phyloP scores from a whole-genome alignment of 2,329 filamentous ascomycete species.

The Venturia nashicola region DNA sequence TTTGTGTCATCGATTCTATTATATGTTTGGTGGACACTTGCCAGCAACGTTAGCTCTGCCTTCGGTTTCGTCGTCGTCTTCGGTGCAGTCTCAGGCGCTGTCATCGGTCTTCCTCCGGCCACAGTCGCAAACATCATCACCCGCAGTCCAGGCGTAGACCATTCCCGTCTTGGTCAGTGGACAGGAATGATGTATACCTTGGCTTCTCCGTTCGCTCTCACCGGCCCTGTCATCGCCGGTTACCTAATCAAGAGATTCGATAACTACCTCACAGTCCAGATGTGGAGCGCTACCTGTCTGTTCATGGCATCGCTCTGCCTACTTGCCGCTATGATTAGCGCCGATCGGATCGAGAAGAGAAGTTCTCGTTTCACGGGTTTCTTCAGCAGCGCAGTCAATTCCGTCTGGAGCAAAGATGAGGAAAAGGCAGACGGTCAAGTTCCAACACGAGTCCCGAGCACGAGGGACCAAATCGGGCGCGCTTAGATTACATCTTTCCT shows the following conservation, averaged over 20 bases:
- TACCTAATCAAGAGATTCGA: constrained; percentile 30
- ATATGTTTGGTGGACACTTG: constrained; percentile 31
- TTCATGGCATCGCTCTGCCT: constrained; percentile 30
- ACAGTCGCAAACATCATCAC: constrained; percentile 28
- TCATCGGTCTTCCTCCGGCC: constrained; percentile 38
- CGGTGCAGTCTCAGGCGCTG: constrained; percentile 35
- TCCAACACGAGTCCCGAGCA: background rate
- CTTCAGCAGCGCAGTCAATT: background rate
- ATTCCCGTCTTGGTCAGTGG: constrained; percentile 37
- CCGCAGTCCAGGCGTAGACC: constrained; percentile 14
- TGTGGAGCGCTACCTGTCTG: constrained; percentile 33
- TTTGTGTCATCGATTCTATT: constrained; percentile 29
- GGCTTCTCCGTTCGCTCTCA: constrained; percentile 31
- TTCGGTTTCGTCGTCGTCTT: constrained; percentile 37
- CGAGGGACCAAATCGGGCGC: background rate
- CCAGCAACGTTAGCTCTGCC: constrained; percentile 24
- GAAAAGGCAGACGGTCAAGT: background rate
- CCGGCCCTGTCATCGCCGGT: constrained; percentile 36
- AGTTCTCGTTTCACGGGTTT: background rate
- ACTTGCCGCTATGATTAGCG: constrained; percentile 11
- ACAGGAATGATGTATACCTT: constrained; percentile 40
- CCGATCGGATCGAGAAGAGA: background rate
- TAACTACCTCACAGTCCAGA: constrained; percentile 33
- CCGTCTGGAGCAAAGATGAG: background rate
- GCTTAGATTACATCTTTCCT: background rate